Base-by-base conservation (phyloP, 208 protist species). In the Angomonas deanei region DNA sequence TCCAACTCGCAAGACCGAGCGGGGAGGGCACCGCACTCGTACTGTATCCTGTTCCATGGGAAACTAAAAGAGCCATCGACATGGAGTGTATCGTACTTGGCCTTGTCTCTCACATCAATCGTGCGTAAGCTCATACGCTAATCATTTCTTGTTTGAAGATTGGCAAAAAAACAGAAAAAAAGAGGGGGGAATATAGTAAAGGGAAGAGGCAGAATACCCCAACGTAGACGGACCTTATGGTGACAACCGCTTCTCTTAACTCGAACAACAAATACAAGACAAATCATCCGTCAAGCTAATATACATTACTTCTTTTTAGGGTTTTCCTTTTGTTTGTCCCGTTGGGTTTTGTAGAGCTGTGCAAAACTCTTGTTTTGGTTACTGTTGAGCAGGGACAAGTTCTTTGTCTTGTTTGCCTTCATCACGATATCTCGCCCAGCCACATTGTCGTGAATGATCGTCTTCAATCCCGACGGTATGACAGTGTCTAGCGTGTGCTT, bases 351-450 rank as follows among this genome's bases (percentile, higher is more conserved):
- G 67, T 89, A 92, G 10, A 68, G 36, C 8, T 76, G 66, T 6
- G 70, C 70, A 61, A 89, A 92, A 48, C 78, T 81, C 26, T 59
- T 55, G n/a, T 70, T 38, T 33, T 76, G 59, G 47, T 83, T 66
- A 23, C 65, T 32, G 19, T 46, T 64, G 3, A 94, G 71, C 55
- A 88, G 24, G 6, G 27, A 60, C 0, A 80, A 34, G 63, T 88
- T 72, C 13, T 64, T 33, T 27, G 80, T 68, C 38, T 78, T 88
- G 66, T 82, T 76, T 5, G 78, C 84, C 13, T 55, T 55, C 3
- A 53, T 61, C n/a, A 94, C 74, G 4, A 77, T 55, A 28, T 94
- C 78, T 23, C 74, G 73, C 21, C 63, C 80, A 11, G 74, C 68
- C 19, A 61, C 65, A 33, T 77, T 74, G 11, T 71, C 66, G 19